Evolutionary conservation across 768 basidiomycete species (phyloP), one percentile per base, ranked within the genome.

Genomic region (Russula virescens): DNA sequence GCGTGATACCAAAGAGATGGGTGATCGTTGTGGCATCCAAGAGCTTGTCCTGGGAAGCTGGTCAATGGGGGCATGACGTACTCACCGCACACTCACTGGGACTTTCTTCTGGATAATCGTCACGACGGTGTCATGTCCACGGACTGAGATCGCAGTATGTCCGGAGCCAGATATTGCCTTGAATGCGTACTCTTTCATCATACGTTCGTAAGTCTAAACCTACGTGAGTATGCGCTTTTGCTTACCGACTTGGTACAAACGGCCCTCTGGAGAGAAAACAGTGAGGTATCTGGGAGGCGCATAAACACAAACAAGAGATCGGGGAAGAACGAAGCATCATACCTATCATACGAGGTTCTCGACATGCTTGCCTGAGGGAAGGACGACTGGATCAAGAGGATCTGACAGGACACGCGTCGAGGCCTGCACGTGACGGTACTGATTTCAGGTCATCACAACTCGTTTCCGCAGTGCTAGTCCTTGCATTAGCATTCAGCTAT

Each of bases 81-180:
- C 66, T 47, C 62, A 43, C 46, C 25, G 18, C 23, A 42, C 18
- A 59, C 21, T 68, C 70, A 98, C 96, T 28, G 97, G 94, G 42
- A 99, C 89, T 80, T 98, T 98, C 79, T 94, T 94, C 79, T 98
- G 97, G 23, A 96, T 98, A 69, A 99, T 94, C 46, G 98, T 90
- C 9, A 98, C 94, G 5, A 89, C 82, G 6, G 94, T 96, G 69
- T 98, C 95, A 74, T 91, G 91, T 19, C 97, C 97, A 70, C 96
- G 80, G 49, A 98, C 89, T 19, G 95, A 83, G 55, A 99, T 82
- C 1, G 96, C 86, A 2, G 97, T 98, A 71, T 98, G 93, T 1
- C 94, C 96, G 1, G 94, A 94, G 59, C 93, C 94, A 65, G 94
- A 93, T 74, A 98, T 98, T 52, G 97, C 97, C 76, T 98, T 99